These are phyloP conservation scores for Pseudogymnoascus destructans DNA, from an alignment of 2,329 filamentous ascomycete species.

Conservation along the genomic window DNA sequence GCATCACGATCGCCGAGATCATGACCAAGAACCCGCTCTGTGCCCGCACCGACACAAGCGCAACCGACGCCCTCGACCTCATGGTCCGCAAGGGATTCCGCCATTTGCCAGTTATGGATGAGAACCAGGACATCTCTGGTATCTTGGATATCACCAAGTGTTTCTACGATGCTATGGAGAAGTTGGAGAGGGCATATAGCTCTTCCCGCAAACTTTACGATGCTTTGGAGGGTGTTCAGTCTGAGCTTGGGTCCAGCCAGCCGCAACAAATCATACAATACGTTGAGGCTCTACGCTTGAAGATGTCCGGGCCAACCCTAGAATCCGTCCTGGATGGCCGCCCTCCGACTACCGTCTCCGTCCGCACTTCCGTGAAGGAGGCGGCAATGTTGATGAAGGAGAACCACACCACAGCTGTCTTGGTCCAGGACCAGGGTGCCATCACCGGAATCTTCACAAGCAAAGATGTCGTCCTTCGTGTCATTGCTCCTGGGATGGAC, in stretches of 20 bases:
- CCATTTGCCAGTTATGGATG: constrained; percentile 97
- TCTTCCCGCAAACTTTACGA: constrained; percentile 98
- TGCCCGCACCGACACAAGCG: constrained; percentile 92
- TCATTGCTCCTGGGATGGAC: constrained; percentile 92
- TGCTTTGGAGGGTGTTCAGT: constrained; percentile 93
- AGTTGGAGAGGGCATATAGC: constrained; percentile 91
- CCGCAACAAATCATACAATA: constrained; percentile 99
- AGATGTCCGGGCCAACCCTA: constrained; percentile 96
- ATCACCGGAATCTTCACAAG: constrained; percentile 99
- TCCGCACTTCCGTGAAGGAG: constrained; percentile 91
- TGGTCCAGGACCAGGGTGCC: constrained; percentile 91
- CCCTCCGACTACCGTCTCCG: constrained; percentile 87
- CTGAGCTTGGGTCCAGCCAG: constrained; percentile 87
- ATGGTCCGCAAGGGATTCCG: constrained; percentile 99
- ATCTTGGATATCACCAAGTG: constrained; percentile 98
- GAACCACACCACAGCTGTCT: constrained; percentile 90
- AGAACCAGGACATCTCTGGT: constrained; percentile 98
- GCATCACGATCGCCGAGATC: constrained; percentile 90
- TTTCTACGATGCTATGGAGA: constrained; percentile 99
- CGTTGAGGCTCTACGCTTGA: constrained; percentile 83
- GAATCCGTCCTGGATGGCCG: constrained; percentile 87
- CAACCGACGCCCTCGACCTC: constrained; percentile 89
- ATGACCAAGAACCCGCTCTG: constrained; percentile 99
- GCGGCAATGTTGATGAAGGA: constrained; percentile 96
- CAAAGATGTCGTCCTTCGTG: constrained; percentile 95